Base-by-base conservation (phyloP, 2,329 filamentous ascomycete genomes). In the Penicillium sp. region DNA sequence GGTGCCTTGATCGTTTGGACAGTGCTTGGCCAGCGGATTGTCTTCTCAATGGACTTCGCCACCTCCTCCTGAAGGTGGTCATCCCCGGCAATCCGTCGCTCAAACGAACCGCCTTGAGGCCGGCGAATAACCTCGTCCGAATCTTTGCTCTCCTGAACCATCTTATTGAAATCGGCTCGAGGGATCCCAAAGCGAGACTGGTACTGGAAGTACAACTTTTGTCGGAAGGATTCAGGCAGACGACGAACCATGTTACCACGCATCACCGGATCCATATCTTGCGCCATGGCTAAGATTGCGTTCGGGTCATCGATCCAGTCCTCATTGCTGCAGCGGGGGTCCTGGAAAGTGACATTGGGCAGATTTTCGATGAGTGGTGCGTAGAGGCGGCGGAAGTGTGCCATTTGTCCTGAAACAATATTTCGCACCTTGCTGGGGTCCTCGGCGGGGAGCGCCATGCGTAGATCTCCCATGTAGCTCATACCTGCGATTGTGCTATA, bases 191-290 rank as follows among this genome's bases (percentile, higher is more conserved):
- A 95, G 69, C 96, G 93, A 72, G 89, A 87, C 74, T 96, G 93
- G 74, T 97, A 99, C 69, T 93, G 87, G 75, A 96, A 96, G 78
- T 99, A 99, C 0, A 99, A 80, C 58, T 91, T 93, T 54, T 89
- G 86, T 38, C 94, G 86, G 82, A 99, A 97, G 6, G 87, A 83
- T 67, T 89, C 89, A 4, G 94, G 94, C 12, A 99, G 80, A 13
- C 94, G 88, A 6, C 94, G 87, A 10, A 99, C 93, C 91, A 99
- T 99, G 75, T 99, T 99, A 19, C 90, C 91, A 57, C 94, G 87
- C 69, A 90, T 92, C 57, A 90, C 78, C 0, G 93, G 90, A 68
- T 96, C 90, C 92, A 97, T 95, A 69, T 97, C 92, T 75, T 99
- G 94, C 42, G 83, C 81, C 21, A 99, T 80, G 17, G 79, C 82